Conservation (phyloP, 345 rosid genomes). For the thale cress (Arabidopsis thaliana) region DNA sequence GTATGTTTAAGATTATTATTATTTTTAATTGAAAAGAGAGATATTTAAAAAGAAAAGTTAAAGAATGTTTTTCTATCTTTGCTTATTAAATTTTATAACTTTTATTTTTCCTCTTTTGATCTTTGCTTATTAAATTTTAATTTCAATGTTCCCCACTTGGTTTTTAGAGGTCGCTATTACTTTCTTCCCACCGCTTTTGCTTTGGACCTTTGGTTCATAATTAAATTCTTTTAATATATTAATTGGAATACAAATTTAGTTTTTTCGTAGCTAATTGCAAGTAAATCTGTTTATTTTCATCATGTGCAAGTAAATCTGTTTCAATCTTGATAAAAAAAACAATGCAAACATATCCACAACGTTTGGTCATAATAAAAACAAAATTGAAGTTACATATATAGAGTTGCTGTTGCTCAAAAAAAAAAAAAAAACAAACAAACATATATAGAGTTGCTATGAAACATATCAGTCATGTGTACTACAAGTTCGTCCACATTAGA, state of each 20-base stretch:
- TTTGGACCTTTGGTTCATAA: background rate
- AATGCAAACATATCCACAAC: no score
- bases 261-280: background rate
- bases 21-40: background rate
- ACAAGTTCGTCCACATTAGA: conserved; percentile 5
- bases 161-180: conserved; percentile 21
- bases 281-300: no score
- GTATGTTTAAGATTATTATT: background rate
- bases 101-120: background rate
- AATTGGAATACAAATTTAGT: no score
- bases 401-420: no score
- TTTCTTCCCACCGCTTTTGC: conserved; percentile 21
- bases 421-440: no score
- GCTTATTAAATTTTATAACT: conserved; percentile 7
- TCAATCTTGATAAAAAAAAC: no score
- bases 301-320: no score
- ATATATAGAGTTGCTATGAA: no score
- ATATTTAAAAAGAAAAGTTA: background rate
- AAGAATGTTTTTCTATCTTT: background rate
- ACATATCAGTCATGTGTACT: background rate
- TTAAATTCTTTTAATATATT: background rate
- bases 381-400: no score
- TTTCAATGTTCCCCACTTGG: conserved; percentile 39
- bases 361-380: no score
- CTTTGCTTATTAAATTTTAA: conserved; percentile 12